phyloP scores from a whole-genome alignment of 345 rosid genomes.

The Heritiera fomes region DNA sequence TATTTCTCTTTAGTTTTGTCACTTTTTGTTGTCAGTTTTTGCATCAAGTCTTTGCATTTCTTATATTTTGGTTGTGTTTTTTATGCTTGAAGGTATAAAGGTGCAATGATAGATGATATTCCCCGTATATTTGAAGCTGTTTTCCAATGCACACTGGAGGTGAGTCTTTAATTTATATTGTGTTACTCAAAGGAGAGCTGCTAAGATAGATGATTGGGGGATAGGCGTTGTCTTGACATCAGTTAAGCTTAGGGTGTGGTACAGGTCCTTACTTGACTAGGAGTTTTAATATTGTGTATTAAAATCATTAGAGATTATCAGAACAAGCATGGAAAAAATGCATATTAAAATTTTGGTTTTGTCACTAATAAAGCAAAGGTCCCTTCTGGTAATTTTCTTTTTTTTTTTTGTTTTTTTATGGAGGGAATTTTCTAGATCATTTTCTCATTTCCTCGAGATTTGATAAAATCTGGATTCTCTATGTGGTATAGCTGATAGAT shows the following conservation, averaged over 20 bases:
- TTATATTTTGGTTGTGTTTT: not conserved
- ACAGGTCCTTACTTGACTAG: not conserved
- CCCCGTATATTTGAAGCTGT: constrained; percentile 98
- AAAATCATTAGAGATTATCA: not conserved
- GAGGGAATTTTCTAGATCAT: not conserved
- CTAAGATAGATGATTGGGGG: too few relatives aligned
- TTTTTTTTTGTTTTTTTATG: not conserved
- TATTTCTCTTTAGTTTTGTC: not conserved
- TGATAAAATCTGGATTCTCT: not conserved
- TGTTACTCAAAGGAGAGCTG: not conserved
- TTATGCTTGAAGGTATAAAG: constrained; percentile 64
- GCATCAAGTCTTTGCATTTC: not conserved
- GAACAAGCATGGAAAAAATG: not conserved
- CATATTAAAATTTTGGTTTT: not conserved
- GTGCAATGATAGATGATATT: constrained; percentile 92
- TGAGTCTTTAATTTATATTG: constrained; percentile 30
- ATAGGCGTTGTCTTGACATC: not conserved
- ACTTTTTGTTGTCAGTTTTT: not conserved
- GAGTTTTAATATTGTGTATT: not conserved
- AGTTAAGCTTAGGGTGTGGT: not conserved
- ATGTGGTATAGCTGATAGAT: not conserved
- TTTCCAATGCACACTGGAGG: constrained; percentile 98
- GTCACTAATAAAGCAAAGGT: not conserved
- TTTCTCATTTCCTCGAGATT: not conserved
- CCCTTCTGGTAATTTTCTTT: not conserved